Conservation (phyloP, 495 filamentous ascomycete genomes). For the Parathielavia appendiculata region DNA sequence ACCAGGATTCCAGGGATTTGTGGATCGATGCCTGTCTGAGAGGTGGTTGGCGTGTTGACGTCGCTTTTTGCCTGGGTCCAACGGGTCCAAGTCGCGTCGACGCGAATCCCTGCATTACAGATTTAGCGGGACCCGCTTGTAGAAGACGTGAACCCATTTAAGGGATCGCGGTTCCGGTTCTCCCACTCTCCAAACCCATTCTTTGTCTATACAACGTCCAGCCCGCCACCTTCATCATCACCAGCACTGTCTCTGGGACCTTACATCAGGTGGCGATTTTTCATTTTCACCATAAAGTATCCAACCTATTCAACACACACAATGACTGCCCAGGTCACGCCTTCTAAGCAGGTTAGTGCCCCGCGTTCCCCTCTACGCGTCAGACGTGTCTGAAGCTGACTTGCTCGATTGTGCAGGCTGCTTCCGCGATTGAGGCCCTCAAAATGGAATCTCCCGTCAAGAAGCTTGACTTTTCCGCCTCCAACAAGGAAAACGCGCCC, state of each 20-base stretch:
- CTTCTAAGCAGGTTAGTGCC: conserved; percentile 71
- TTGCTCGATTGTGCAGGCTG: conserved; percentile 54
- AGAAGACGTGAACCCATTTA: conserved; percentile 29
- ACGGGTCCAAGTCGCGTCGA: conserved; percentile 18
- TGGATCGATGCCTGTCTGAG: conserved; percentile 10
- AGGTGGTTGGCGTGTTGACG: conserved; percentile 12
- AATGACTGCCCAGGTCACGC: conserved; percentile 71
- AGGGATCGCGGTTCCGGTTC: conserved; percentile 19
- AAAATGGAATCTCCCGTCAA: conserved; percentile 92
- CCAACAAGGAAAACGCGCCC: conserved; percentile 79
- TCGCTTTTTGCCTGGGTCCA: background rate
- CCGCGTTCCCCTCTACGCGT: conserved; percentile 19
- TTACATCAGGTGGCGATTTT: conserved; percentile 4
- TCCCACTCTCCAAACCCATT: conserved; percentile 7
- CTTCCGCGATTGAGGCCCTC: conserved; percentile 75
- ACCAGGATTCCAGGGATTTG: background rate
- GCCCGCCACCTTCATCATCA: conserved; percentile 6
- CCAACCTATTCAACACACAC: conserved; percentile 25
- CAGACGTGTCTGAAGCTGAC: conserved; percentile 34
- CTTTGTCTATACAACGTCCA: conserved; percentile 18
- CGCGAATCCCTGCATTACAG: conserved; percentile 22
- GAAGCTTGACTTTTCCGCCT: conserved; percentile 71
- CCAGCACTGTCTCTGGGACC: conserved; percentile 8
- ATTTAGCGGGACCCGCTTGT: conserved; percentile 21
- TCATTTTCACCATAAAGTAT: conserved; percentile 4